A percentile compares a stretch with the other conserved stretches of the same genome.
phyloP scores from a whole-genome alignment of 306 rosid genomes.

The Quercus agrifolia region DNA sequence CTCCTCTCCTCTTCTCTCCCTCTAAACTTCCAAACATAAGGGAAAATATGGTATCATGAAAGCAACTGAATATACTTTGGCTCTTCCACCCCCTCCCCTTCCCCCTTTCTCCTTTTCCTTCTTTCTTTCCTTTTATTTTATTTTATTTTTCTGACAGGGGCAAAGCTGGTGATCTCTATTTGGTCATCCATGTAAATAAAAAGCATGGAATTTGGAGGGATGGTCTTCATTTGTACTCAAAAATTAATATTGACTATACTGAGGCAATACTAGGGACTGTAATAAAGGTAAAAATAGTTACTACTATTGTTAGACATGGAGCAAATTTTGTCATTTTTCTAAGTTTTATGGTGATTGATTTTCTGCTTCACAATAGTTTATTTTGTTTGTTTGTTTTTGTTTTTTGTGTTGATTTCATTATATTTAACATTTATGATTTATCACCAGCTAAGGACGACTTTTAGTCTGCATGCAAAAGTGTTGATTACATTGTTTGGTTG shows the following conservation, averaged over 20 bases:
- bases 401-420: neutral
- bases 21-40: too few species aligned
- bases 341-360: neutral
- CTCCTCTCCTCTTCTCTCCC: too few species aligned
- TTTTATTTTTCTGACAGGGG: constrained; percentile 42
- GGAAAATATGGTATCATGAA: neutral
- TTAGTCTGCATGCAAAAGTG: neutral
- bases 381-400: too few species aligned
- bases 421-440: neutral
- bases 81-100: neutral
- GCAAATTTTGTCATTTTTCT: neutral
- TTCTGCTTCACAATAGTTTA: neutral
- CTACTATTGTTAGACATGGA: constrained; percentile 2
- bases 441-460: neutral
- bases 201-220: constrained; percentile 79
- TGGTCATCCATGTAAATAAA: constrained; percentile 63
- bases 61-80: neutral
- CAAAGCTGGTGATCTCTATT: constrained; percentile 68
- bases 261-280: constrained; percentile 87
- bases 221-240: constrained; percentile 78
- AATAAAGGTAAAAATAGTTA: constrained; percentile 47
- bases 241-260: constrained; percentile 65
- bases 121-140: neutral
- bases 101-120: neutral
- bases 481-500: neutral